phyloP scores from a whole-genome alignment of 169 alveolate genomes.

The Eimeria maxima region DNA sequence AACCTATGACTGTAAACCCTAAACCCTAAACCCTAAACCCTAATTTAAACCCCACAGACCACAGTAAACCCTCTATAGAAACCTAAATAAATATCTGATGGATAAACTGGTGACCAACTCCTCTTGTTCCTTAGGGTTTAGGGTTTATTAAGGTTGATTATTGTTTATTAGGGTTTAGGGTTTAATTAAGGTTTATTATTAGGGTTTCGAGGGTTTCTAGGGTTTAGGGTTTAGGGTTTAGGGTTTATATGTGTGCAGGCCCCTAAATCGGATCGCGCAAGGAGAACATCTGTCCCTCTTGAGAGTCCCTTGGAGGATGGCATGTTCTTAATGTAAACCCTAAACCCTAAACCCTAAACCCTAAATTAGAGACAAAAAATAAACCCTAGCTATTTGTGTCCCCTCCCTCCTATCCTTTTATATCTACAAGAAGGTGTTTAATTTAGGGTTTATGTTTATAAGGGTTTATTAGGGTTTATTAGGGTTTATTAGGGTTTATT shows the following conservation, averaged over 20 bases:
- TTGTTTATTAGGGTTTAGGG: conserved; percentile 25
- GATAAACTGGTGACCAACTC: no score
- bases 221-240: conserved; percentile 64
- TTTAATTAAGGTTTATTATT: no score
- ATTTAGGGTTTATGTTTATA: background rate
- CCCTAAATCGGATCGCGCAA: conserved; percentile 26
- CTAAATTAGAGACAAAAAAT: no score
- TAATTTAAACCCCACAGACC: background rate
- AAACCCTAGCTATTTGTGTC: no score
- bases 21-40: conserved; percentile 62
- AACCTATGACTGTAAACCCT: conserved; percentile 55
- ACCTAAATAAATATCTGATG: no score
- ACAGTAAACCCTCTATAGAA: no score
- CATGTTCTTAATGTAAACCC: conserved; percentile 30
- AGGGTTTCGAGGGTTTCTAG: no score
- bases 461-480: no score
- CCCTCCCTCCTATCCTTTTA: no score
- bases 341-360: background rate
- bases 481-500: background rate
- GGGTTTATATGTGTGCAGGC: background rate
- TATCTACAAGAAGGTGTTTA: no score
- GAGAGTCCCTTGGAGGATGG: conserved; percentile 25
- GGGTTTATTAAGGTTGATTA: conserved; percentile 17
- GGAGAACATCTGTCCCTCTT: conserved; percentile 23
- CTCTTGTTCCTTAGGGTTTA: background rate